Evolutionary conservation across 169 alveolate species (phyloP).

Genomic region (Sarcocystis neurona): DNA sequence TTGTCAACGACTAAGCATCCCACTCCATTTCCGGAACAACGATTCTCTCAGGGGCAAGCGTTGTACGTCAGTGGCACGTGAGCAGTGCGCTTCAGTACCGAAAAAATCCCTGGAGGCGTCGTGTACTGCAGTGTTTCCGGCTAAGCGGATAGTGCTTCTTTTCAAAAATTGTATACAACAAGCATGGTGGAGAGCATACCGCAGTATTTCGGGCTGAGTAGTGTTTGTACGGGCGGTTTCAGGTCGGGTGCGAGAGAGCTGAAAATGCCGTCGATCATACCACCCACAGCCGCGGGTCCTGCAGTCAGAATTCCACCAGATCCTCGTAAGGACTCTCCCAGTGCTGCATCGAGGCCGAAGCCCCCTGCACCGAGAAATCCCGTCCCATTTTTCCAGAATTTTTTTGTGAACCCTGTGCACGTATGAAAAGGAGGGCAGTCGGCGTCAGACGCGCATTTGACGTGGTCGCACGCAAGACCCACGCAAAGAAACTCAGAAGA

Average conservation of each 20-base stretch:
- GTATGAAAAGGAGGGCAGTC: conserved; percentile 56
- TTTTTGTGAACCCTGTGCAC: conserved; percentile 31
- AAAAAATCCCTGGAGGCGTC: no score
- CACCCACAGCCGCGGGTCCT: conserved; percentile 35
- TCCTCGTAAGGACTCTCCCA: conserved; percentile 31
- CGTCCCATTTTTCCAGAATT: background rate
- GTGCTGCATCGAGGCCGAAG: background rate
- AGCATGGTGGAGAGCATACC: no score
- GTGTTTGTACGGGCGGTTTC: conserved; percentile 16
- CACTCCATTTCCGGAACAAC: no score
- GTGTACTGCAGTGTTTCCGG: no score
- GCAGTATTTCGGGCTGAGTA: conserved; percentile 41
- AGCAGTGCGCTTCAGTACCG: no score
- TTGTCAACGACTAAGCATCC: no score
- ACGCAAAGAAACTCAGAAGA: conserved; percentile 40
- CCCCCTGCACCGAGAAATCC: conserved; percentile 24
- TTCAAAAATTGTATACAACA: no score
- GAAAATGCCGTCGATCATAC: conserved; percentile 44
- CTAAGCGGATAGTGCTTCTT: no score
- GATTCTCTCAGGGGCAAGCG: no score
- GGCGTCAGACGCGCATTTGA: conserved; percentile 34
- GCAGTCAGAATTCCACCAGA: conserved; percentile 41
- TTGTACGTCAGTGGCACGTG: no score
- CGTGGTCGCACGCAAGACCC: conserved; percentile 45
- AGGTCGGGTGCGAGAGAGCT: conserved; percentile 40